Base-by-base conservation (phyloP, 495 filamentous ascomycete genomes). In the Niebla homalea region DNA sequence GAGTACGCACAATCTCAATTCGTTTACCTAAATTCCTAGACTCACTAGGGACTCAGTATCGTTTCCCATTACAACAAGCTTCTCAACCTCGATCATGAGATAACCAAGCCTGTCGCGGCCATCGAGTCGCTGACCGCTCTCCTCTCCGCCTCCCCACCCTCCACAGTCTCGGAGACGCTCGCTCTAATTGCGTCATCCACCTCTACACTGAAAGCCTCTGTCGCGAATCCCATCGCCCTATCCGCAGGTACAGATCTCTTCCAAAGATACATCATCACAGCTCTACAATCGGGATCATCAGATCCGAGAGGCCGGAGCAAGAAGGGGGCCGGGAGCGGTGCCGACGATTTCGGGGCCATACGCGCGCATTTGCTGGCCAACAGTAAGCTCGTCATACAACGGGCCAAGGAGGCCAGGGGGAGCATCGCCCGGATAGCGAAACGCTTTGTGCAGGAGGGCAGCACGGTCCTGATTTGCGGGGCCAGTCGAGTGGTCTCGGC, bases 241-340 rank as follows among this genome's bases (percentile, higher is more conserved):
- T 87, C 84, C 32, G 92, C 93, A 44, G 92, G 92, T 57, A 94
- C 90, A 57, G 89, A 96, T 64, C 76, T 96, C 50, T 97, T 97
- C 71, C 88, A 92, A 64, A 81, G 88, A 60, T 98, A 90, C 67
- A 78, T 98, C 42, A 83, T 94, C 50, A 78, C 75, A 38, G 79
- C 78, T 36, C 67, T 84, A 57, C 76, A 81, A 58, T 63, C 75
- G 64, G 69, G 49, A 55, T 69, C 45, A 10, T 25, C 19, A 7
- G 49, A 51, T 6, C 18, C 41, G 11, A 60, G 55, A 42, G 54
- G 51, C 4, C 55, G 37, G 16, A 54, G 51, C 0, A 25, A 26
- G 14, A 36, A 7, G 25, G 14, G 12, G 10, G 16, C 16, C 14
- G 51, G 53, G 5, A 75, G 75, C 5, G 72, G 73, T 5, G 73